Evolutionary conservation across 352 stramenopile genomes (phyloP), one percentile per base, ranked within the genome.

Genomic region (Pythium aphanidermatum): DNA sequence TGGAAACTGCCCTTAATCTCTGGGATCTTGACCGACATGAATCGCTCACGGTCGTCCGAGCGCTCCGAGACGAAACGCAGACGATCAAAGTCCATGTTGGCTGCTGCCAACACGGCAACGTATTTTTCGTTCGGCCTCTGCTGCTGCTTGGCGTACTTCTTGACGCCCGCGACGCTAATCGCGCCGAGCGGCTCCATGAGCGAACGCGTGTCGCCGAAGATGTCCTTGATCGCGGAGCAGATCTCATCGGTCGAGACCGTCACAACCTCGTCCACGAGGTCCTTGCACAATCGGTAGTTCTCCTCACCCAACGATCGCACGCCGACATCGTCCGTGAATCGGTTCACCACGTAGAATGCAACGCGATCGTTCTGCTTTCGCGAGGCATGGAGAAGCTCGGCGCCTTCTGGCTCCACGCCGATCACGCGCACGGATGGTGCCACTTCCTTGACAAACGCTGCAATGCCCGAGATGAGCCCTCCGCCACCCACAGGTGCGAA

Each of bases 71-170:
- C 90, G 55, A 98, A 98, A 29, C 96, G 83, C n/a, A 99, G 76
- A 14, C 96, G 87, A 65, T 98, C 94, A 73, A 99, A 99, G 72
- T 99, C 96, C 95, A 99, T 98, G 68, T 99, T 99, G n/a, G 96
- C 96, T 9, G 96, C 96, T 8, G 92, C 97, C 33, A 97, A 83
- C 36, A 99, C 89, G 6, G 92, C 94, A 11, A 98, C 92, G 43
- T 98, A 91, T 33, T 84, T 97, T 46, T 89, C 73, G 32, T 87
- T 70, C 26, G 58, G 39, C 0, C 27, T 3, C 20, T 72, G 58
- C 26, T 59, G 58, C 12, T 66, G 32, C 13, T 55, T 66, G 24
- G 94, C 82, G 66, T 98, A 98, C 40, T 98, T 98, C 59, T 97
- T 97, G 47, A 91, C 80, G 23, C 95, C 96, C 24, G 96, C 96